Percentiles rank a stretch among this genome's conserved stretches.
These are phyloP conservation scores for Backusella macrospora DNA, from an alignment of 192 early-diverging fungal genomes.

Conservation along the genomic window DNA sequence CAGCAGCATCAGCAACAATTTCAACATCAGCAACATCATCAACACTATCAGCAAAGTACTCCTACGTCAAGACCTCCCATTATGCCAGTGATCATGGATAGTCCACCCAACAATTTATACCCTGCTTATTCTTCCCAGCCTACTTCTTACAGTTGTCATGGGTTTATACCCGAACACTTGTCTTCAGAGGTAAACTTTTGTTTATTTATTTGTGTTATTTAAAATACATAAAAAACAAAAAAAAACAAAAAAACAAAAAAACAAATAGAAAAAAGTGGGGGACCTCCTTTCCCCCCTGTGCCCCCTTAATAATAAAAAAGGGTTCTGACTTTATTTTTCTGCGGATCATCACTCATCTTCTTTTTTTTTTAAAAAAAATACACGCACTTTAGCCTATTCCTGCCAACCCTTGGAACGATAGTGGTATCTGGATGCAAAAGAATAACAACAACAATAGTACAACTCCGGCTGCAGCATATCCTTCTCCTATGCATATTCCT, in stretches of 20 bases:
- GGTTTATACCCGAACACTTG: slow-evolving; percentile 12
- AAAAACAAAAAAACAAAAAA: background rate
- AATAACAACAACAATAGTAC: background rate
- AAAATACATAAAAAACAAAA: background rate
- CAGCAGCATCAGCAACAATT: background rate
- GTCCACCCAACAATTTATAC: slow-evolving; percentile 4
- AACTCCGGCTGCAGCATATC: background rate
- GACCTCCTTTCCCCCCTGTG: background rate
- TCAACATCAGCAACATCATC: background rate
- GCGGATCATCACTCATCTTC: background rate
- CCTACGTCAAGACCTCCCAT: background rate
- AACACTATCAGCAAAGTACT: background rate
- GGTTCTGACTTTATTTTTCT: background rate
- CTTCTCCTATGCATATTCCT: slow-evolving; percentile 1
- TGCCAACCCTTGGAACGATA: slow-evolving; percentile 17
- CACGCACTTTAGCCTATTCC: background rate
- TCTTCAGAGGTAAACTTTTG: background rate
- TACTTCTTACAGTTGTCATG: slow-evolving; percentile 14
- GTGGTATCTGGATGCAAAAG: slow-evolving; percentile 15
- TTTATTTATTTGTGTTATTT: slow-evolving; percentile 3
- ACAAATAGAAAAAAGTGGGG: background rate
- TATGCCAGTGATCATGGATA: slow-evolving; percentile 11
- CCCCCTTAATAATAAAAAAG: background rate
- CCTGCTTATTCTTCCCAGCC: slow-evolving; percentile 4
- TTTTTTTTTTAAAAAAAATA: too few relatives aligned